These are phyloP conservation scores for Cercophora samala DNA, from an alignment of 495 filamentous ascomycete species.

Conservation along the genomic window DNA sequence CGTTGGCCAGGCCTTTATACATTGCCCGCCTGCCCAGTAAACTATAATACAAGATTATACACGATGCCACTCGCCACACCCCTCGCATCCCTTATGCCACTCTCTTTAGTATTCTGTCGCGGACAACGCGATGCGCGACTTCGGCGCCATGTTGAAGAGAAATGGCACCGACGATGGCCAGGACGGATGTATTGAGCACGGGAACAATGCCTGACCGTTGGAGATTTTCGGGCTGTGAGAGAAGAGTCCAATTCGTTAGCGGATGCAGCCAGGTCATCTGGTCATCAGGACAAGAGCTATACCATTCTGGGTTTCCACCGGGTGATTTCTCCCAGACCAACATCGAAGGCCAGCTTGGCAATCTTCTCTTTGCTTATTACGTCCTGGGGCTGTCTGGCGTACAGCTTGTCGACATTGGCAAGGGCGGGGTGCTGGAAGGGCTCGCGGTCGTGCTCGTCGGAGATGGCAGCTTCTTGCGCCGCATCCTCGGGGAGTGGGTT, in stretches of 20 bases:
- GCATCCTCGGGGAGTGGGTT: constrained; percentile 25
- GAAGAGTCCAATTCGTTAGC: constrained; percentile 17
- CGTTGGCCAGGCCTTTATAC: background rate
- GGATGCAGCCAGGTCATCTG: background rate
- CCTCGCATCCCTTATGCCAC: constrained; percentile 16
- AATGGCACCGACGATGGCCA: constrained; percentile 83
- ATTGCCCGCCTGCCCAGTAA: background rate
- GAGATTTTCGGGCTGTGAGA: constrained; percentile 63
- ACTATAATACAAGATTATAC: constrained; percentile 33
- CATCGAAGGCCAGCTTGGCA: constrained; percentile 60
- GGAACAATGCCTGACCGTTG: constrained; percentile 64
- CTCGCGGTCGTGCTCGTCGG: constrained; percentile 52
- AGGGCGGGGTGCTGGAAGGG: constrained; percentile 74
- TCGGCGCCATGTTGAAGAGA: constrained; percentile 80
- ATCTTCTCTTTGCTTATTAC: constrained; percentile 58
- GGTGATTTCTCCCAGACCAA: constrained; percentile 67
- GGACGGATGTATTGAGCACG: constrained; percentile 72
- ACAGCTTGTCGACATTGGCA: constrained; percentile 67
- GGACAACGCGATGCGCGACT: constrained; percentile 67
- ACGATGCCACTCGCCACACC: constrained; percentile 19
- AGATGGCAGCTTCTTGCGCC: constrained; percentile 13
- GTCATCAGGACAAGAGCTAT: constrained; percentile 27
- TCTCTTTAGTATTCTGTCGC: constrained; percentile 67
- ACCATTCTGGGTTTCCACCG: constrained; percentile 87
- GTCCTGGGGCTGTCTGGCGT: constrained; percentile 49